Base-by-base conservation (phyloP, 495 filamentous ascomycete genomes). In the Xylaria longipes region DNA sequence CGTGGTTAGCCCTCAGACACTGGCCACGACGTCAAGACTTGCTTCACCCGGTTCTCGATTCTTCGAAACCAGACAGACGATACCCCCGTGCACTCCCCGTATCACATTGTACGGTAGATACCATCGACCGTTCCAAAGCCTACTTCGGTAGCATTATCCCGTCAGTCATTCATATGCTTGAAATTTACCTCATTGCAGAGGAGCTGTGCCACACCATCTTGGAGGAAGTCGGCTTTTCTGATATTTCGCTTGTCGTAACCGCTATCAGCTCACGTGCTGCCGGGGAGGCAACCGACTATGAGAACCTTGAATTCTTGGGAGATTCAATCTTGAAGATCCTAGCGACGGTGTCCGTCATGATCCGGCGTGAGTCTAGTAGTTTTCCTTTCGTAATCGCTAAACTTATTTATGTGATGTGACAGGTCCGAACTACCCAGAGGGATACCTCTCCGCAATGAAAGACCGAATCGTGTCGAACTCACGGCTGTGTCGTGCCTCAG, bases 301-400 rank as follows among this genome's bases (percentile, higher is more conserved):
- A 99, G 73, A 86, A 92, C 29, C 84, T 97, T 1, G 96, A 99
- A 79, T 97, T 97, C 75, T 83, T 98, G 0, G 96, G 96, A 0
- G 96, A 99, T 74, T 87, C 88, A 0, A 85, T 97, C 11, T 85
- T 99, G n/a, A 98, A 98, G 75, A 87, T 91, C 54, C 88, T 87
- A 29, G 88, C 91, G 0, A 91, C 90, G 5, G 79, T 92, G 31
- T 88, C 92, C 43, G 84, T 94, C 3, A 87, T 90, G 67, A 89
- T 89, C n/a, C 77, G 88, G 46, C 56, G 84, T 85, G 78, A 77
- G 81, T 73, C 2, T 41, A 15, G 1, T 20, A 17, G 3, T n/a
- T 33, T 35, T 22, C 46, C 25, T 20, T 37, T 61, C 43, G 20
- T 66, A 52, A 61, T 33, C 1, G 11, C 4, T 17, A 9, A 3